Evolutionary conservation across 108 stramenopile species (phyloP), one percentile per base, ranked within the genome.

Genomic region (Nitzschia sp.): DNA sequence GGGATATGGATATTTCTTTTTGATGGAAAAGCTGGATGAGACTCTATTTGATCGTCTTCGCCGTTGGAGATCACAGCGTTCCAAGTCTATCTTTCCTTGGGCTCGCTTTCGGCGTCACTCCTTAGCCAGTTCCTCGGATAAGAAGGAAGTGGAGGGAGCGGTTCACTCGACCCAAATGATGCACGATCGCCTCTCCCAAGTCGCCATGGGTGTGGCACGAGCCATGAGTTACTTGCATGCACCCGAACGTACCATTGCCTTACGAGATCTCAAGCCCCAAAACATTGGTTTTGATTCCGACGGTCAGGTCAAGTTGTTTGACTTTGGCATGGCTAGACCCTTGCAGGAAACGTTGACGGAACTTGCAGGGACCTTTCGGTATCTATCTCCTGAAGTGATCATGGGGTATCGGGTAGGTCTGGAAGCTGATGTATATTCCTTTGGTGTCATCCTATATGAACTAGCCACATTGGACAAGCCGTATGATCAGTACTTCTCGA

Each of bases 311-410:
- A 74, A 71, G 67, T 53, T 87, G 12, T 87, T 87, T 57, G 86
- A 87, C 59, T 85, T 87, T 71, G 86, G 86, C 11, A 75, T 87
- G 46, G 82, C 86, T 53, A 59, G 52, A 17, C 37, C 39, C 1
- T 26, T 87, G 0, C 42, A 26, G 38, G 56, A 73, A 14, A 46
- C 69, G 9, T 9, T 46, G 10, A 68, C 55, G 15, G 58, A 74
- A 48, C 15, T 53, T 11, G 51, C 66, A 22, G 86, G 86, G 25
- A 78, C 81, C 21, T 71, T 63, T 20, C 76, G 84, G 10, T 85
- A 78, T 67, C 72, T 78, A 70, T 67, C 77, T 2, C 62, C 63
- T 22, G 81, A 81, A 67, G 65, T 76, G 2, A 46, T 56, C 9
- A 10, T 73, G 7, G 59, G 54, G 3, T 11, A 57, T 10, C 69